phyloP scores from a whole-genome alignment of 2,329 filamentous ascomycete species.

The Botryotinia calthae region DNA sequence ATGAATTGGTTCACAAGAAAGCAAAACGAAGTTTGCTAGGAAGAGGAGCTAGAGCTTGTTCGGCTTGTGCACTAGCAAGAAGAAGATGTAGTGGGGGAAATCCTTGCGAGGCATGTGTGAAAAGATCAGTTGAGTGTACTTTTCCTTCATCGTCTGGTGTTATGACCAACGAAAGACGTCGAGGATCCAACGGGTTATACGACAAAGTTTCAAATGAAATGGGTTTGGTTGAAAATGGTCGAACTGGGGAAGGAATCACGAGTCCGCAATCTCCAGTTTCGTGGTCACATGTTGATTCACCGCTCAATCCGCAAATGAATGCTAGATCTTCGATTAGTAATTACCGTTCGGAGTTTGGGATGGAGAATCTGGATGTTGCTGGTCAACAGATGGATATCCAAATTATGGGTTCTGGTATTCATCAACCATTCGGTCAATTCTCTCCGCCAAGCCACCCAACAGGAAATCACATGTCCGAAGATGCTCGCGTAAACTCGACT shows the following conservation, averaged over 20 bases:
- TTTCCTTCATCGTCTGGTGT: neutral
- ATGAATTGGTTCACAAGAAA: constrained; percentile 13
- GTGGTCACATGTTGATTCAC: neutral
- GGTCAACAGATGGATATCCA: neutral
- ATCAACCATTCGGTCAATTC: neutral
- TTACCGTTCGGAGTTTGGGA: neutral
- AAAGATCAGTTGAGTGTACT: neutral
- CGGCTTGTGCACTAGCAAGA: constrained; percentile 1
- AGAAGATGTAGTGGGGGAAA: constrained; percentile 10
- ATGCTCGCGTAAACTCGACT: neutral
- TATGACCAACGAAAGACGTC: neutral
- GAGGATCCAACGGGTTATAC: neutral
- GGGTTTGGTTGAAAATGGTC: neutral
- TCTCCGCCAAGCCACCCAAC: neutral
- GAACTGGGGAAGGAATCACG: neutral
- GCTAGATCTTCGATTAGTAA: neutral
- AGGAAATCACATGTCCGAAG: neutral
- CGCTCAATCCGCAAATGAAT: neutral
- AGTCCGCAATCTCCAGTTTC: neutral
- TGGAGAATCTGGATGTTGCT: neutral
- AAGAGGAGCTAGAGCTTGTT: constrained; percentile 14
- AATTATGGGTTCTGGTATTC: neutral
- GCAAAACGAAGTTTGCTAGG: constrained; percentile 4
- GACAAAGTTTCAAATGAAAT: neutral
- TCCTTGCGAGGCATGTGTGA: neutral